Base-by-base conservation (phyloP, 2,329 filamentous ascomycete species). In the Pleurostoma richardsiae region DNA sequence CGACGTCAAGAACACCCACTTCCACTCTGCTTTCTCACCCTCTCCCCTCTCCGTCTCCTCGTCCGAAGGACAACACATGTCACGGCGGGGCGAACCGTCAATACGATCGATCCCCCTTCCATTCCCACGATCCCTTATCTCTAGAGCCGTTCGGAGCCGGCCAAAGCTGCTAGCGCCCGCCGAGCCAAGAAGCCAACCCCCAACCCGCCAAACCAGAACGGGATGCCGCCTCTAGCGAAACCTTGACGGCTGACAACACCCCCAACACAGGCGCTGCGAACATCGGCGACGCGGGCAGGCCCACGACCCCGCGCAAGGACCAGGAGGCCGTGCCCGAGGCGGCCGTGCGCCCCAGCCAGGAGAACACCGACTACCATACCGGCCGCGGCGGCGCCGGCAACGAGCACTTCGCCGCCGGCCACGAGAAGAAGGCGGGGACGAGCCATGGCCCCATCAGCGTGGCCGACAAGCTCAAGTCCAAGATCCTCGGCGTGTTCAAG, bases 361-460 rank as follows among this genome's bases (percentile, higher is more conserved):
- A 79, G 11, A 65, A 68, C 44, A 59, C 64, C 48, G 74, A 79
- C 58, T 76, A 71, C 62, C 79, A 83, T 66, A 74, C 72, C 39
- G 80, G 80, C 47, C 79, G 80, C 30, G 80, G 80, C 57, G 80
- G 80, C 48, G 77, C 74, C 7, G 80, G 79, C 44, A 83, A 83
- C 60, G 75, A 74, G 60, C 68, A 74, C 54, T 54, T 67, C 41
- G 59, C 59, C 8, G 55, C 50, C 29, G 47, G 58, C 6, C 54
- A 58, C 11, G 57, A 62, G 28, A 57, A 63, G 53, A 56, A 56
- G 39, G 43, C 53, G 30, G 47, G 52, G 31, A 49, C 49, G n/a
- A 54, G 52, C 41, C 49, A 45, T 33, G 54, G 61, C 6, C 66
- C 67, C 45, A 55, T 64, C 42, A 67, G 77, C 30, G 57, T 82